Percentiles rank a stretch among this genome's conserved stretches.
These are phyloP conservation scores for Candida piceae DNA, from an alignment of 805 yeast genomes.

Conservation along the genomic window DNA sequence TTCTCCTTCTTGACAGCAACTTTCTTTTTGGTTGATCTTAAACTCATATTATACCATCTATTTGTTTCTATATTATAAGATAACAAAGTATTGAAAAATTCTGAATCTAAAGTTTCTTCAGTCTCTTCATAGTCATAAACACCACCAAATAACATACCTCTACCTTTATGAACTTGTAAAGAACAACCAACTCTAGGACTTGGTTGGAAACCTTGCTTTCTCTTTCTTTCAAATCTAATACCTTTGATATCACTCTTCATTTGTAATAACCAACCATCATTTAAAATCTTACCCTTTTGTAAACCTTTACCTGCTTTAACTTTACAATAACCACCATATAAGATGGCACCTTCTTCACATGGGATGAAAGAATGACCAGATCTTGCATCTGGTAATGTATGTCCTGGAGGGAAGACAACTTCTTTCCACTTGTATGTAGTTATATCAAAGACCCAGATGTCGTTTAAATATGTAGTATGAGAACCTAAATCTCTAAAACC, in stretches of 20 bases:
- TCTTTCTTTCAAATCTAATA: slow-evolving; percentile 83
- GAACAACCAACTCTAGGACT: slow-evolving; percentile 94
- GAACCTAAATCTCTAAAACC: slow-evolving; percentile 90
- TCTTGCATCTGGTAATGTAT: slow-evolving; percentile 81
- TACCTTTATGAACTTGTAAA: slow-evolving; percentile 80
- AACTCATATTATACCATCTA: slow-evolving; percentile 74
- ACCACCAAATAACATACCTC: slow-evolving; percentile 93
- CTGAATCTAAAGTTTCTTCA: slow-evolving; percentile 83
- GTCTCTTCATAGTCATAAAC: slow-evolving; percentile 94
- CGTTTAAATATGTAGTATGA: slow-evolving; percentile 77
- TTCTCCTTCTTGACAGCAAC: slow-evolving; percentile 37
- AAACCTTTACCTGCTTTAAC: slow-evolving; percentile 84
- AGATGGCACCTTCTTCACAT: slow-evolving; percentile 69
- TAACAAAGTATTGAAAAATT: slow-evolving; percentile 72
- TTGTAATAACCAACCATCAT: slow-evolving; percentile 81
- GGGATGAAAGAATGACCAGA: slow-evolving; percentile 90
- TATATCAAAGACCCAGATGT: slow-evolving; percentile 89
- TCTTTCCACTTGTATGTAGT: slow-evolving; percentile 88
- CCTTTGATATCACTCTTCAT: slow-evolving; percentile 80
- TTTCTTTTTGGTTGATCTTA: slow-evolving; percentile 59
- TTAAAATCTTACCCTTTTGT: slow-evolving; percentile 84
- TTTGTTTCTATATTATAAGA: slow-evolving; percentile 83
- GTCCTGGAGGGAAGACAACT: slow-evolving; percentile 78
- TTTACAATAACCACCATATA: slow-evolving; percentile 93
- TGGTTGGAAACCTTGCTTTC: slow-evolving; percentile 86